Base-by-base conservation (phyloP, 225 moss, liverwort and hornwort genomes). In the Rhytidiadelphus loreus region DNA sequence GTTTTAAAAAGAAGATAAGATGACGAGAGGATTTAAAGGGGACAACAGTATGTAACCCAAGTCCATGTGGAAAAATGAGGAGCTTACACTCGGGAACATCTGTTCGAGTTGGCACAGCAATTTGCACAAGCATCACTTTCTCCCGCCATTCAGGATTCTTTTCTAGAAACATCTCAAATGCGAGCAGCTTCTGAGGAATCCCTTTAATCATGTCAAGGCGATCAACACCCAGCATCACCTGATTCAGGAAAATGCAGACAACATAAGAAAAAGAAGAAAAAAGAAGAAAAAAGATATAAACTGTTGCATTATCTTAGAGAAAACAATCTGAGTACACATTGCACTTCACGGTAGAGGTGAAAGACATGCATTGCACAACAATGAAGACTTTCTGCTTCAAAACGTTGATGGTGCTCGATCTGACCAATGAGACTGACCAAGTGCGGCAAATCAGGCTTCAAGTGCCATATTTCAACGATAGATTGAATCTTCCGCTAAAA, bases 151-250 rank as follows among this genome's bases (percentile, higher is more conserved):
- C 92, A 68, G 93, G 94, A 88, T 99, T 96, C 92, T 99, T 97
- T 87, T 99, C 98, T 89, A 99, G 85, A 86, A 99, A 99, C 95
- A 97, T 96, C 92, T 99, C 98, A 70, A 96, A 99, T 16, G 98
- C 98, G 65, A 99, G 94, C 53, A 99, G 92, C 89, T 99, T 99
- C 85, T 99, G 97, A 63, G 98, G 98, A 74, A 99, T 99, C 44
- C 98, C 98, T 88, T 99, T 99, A 39, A 99, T 99, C 97, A 99
- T 99, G 90, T 99, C 98, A 82, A 99, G 97, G n/a, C 97, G 95
- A 87, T 99, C 98, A 55, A 99, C 98, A 63, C 98, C 98, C 89
- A 99, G 75, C 98, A 99, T 97, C 73, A 99, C 98, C 95, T 95
- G 76, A 66, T 80, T 80, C 70, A 88, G 61, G 35, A 83, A 57